phyloP scores from a whole-genome alignment of 1,284 basidiomycete species.

The Cryptococcus floricola region DNA sequence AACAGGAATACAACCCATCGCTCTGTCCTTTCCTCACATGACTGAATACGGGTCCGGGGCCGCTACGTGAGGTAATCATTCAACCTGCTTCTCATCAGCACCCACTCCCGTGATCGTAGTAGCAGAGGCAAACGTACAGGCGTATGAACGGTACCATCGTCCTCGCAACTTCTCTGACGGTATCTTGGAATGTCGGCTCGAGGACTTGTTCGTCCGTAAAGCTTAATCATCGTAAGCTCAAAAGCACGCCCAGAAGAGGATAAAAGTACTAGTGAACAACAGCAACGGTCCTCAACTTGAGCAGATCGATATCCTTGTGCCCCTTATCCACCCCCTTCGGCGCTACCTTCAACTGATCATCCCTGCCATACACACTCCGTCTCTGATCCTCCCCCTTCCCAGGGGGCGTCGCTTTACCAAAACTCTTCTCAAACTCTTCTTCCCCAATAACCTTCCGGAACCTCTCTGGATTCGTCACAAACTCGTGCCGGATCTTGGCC shows the following conservation, averaged over 20 bases:
- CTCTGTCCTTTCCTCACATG: too few species aligned
- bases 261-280: constrained; percentile 57
- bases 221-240: constrained; percentile 47
- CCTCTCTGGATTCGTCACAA: constrained; percentile 60
- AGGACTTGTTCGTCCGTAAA: constrained; percentile 74
- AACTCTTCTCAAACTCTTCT: constrained; percentile 65
- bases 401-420: constrained; percentile 64
- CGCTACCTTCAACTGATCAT: constrained; percentile 77
- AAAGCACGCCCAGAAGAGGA: background rate
- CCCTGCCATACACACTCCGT: constrained; percentile 71
- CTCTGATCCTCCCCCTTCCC: constrained; percentile 55
- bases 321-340: constrained; percentile 81
- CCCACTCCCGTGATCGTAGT: background rate
- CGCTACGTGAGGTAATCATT: constrained; percentile 60
- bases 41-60: too few species aligned
- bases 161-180: constrained; percentile 56
- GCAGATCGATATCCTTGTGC: constrained; percentile 77
- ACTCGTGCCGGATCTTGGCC: constrained; percentile 64
- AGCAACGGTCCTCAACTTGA: constrained; percentile 75
- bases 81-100: constrained; percentile 51
- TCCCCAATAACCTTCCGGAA: constrained; percentile 64
- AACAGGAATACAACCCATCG: too few species aligned
- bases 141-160: constrained; percentile 74
- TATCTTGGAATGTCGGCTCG: constrained; percentile 61
- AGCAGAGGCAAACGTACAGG: constrained; percentile 56